These are phyloP conservation scores for Sporobolomyces phaffii DNA, from an alignment of 768 basidiomycete genomes.

Conservation along the genomic window DNA sequence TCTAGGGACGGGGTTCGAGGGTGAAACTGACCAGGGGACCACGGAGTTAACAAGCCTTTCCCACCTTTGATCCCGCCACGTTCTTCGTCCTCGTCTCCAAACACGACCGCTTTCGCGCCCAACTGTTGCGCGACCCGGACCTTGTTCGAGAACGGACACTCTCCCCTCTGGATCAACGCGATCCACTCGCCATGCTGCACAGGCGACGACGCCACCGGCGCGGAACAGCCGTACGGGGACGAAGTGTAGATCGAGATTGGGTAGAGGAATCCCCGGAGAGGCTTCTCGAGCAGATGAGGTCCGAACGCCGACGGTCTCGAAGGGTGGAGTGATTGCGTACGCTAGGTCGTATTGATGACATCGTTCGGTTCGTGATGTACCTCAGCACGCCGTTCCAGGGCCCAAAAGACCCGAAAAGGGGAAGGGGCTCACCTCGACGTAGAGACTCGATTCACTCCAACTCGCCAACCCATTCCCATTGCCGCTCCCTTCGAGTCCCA, in stretches of 20 bases:
- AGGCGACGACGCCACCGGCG: neutral
- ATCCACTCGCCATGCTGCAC: constrained; percentile 63
- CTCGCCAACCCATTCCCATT: constrained; percentile 12
- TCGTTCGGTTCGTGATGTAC: no score
- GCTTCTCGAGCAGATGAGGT: constrained; percentile 27
- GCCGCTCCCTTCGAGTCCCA: constrained; percentile 1
- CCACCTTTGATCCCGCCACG: constrained; percentile 60
- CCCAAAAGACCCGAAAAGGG: neutral
- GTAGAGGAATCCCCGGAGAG: constrained; percentile 23
- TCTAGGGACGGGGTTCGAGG: neutral
- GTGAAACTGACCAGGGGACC: constrained; percentile 64
- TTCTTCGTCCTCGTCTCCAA: constrained; percentile 67
- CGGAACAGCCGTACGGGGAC: constrained; percentile 15
- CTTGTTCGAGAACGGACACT: constrained; percentile 87
- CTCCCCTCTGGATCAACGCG: constrained; percentile 80
- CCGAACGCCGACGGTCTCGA: constrained; percentile 37
- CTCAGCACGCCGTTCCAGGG: no score
- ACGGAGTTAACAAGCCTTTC: constrained; percentile 74
- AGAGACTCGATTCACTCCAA: constrained; percentile 33
- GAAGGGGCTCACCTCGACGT: constrained; percentile 24
- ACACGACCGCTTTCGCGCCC: constrained; percentile 83
- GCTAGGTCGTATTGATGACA: neutral
- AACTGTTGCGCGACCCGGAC: constrained; percentile 59
- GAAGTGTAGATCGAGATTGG: constrained; percentile 10
- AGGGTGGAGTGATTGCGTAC: constrained; percentile 25